A percentile compares a stretch with the other conserved stretches of the same genome.
These are phyloP conservation scores for Ustulina deusta DNA, from an alignment of 2,329 filamentous ascomycete genomes.

Conservation along the genomic window DNA sequence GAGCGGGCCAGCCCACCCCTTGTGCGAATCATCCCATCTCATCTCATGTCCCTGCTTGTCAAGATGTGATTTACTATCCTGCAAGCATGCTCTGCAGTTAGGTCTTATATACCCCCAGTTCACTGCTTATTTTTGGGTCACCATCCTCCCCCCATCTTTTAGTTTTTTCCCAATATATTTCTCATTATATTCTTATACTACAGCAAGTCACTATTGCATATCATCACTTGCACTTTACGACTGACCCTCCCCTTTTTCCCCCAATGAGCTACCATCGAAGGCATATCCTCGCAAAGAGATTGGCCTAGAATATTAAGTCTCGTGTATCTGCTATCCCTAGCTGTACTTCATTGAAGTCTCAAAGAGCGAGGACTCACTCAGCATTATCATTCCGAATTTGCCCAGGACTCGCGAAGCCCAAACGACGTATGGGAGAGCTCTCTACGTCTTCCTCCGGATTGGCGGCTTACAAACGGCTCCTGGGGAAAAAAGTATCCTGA, in stretches of 20 bases:
- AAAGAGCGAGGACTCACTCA: background rate
- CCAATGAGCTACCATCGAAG: background rate
- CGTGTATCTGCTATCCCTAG: background rate
- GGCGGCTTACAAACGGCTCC: background rate
- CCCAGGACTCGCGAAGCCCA: background rate
- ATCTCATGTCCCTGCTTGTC: conserved; percentile 34
- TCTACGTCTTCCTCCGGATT: background rate
- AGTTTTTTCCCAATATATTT: conserved; percentile 2
- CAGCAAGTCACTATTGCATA: conserved; percentile 1
- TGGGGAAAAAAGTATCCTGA: background rate
- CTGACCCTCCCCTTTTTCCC: background rate
- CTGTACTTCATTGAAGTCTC: background rate
- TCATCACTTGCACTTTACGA: background rate
- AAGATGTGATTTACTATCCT: conserved; percentile 36
- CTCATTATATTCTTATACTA: conserved; percentile 6
- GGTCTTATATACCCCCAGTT: conserved; percentile 38
- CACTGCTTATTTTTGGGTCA: conserved; percentile 40
- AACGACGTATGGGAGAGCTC: conserved; percentile 7
- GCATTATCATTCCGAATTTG: background rate
- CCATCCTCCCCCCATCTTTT: conserved; percentile 26
- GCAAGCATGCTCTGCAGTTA: conserved; percentile 26
- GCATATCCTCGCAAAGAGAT: conserved; percentile 4
- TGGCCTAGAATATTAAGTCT: conserved; percentile 2
- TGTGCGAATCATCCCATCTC: conserved; percentile 41
- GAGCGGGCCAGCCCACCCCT: conserved; percentile 27